Base-by-base conservation (phyloP, 2,329 filamentous ascomycete species). In the Cucurbitaria berberidis region DNA sequence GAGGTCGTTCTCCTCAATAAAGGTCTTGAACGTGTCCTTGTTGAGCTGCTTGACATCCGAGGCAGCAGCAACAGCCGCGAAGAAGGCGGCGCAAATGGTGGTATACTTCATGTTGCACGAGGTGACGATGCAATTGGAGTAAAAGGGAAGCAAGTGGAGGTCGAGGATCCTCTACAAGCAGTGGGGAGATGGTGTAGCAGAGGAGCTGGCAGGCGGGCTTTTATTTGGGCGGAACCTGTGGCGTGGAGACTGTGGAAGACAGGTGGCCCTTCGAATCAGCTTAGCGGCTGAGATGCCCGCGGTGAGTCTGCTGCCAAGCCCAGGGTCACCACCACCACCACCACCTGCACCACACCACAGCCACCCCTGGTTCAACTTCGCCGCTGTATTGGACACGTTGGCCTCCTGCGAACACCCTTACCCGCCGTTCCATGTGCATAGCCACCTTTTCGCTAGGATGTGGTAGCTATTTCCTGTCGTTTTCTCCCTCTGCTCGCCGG, bases 21-120 rank as follows among this genome's bases (percentile, higher is more conserved):
- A 99, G 57, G 88, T 85, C 66, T 89, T 84, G 77, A 99, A 99
- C 63, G 85, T 91, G 73, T 93, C 91, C 77, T 88, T 88, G 78
- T 89, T 96, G 63, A 99, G 83, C 66, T 91, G 86, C 69, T 86
- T 78, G 62, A 99, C 95, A 75, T 98, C 92, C 41, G 91, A 96
- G 44, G 82, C 82, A 39, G 81, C 80, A 63, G 83, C 85, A 57
- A 87, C 83, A 67, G 85, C 87, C 57, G 81, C 80, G 66, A 81
- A 71, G 60, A 81, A 64, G 34, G 63, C 72, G 62, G 74, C 78
- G 61, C 69, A 73, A 61, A 74, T 65, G 47, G 68, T 68, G 39
- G 68, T 66, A 67, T 70, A 72, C 57, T 70, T 70, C 72, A 74
- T 74, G 47, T 48, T 71, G 59, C 45, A 45, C 58, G 49, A 55